Percentiles rank a stretch among this genome's conserved stretches.
phyloP scores from a whole-genome alignment of 257 asterid genomes.

The Oldenlandia corymbosa region DNA sequence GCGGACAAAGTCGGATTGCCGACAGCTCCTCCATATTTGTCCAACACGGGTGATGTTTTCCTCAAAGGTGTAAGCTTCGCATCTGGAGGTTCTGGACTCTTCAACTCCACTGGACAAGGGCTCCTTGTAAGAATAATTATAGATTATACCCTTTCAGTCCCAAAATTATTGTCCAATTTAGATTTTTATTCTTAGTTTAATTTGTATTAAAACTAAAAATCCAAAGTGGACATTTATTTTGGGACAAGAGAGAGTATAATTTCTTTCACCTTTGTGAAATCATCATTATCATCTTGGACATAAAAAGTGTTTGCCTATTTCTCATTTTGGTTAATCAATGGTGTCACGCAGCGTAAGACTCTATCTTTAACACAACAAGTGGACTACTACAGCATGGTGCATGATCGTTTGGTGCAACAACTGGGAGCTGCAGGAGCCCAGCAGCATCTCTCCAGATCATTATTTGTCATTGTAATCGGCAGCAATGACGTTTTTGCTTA shows the following conservation, averaged over 20 bases:
- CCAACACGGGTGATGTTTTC: conserved; percentile 36
- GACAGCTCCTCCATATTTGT: conserved; percentile 62
- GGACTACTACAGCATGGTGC: conserved; percentile 32
- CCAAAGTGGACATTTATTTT: too few relatives aligned
- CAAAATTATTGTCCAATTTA: too few relatives aligned
- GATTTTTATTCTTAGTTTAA: too few relatives aligned
- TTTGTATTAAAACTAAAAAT: too few relatives aligned
- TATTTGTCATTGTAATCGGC: conserved; percentile 61
- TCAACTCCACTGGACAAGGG: conserved; percentile 41
- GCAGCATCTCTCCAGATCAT: conserved; percentile 50
- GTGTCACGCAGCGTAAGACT: conserved; percentile 28
- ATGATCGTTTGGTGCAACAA: conserved; percentile 31
- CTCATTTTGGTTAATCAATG: too few relatives aligned
- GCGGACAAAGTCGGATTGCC: conserved; percentile 68
- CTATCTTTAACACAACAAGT: conserved; percentile 50
- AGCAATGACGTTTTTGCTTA: conserved; percentile 66
- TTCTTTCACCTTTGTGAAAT: too few relatives aligned
- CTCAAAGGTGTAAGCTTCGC: conserved; percentile 73
- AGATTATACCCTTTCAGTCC: too few relatives aligned
- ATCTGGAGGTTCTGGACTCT: conserved; percentile 80
- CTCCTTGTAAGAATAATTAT: conserved; percentile 38
- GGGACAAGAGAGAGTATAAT: too few relatives aligned
- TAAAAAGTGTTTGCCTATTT: too few relatives aligned
- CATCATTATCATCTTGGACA: too few relatives aligned
- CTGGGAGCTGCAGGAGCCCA: conserved; percentile 33